Evolutionary conservation across 176 grass and related monocot species (phyloP), one percentile per base, ranked within the genome.

Genomic region (Hyparrhenia diplandra): DNA sequence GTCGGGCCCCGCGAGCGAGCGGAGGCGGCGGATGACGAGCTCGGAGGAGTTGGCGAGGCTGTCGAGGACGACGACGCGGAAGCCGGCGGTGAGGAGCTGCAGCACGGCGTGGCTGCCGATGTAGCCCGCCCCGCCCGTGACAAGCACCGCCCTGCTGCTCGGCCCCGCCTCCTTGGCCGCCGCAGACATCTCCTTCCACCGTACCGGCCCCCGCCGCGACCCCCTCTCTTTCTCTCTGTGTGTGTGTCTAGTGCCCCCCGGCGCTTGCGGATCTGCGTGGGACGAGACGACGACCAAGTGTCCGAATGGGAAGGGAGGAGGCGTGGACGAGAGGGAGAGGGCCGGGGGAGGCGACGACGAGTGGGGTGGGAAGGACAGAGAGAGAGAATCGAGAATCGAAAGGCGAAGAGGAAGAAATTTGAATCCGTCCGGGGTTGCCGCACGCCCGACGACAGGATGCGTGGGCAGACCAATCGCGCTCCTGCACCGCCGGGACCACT

Each of bases 101-200:
- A 97, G 85, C 80, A 92, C 94, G 47, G 94, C 85, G 89, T 97
- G 94, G 89, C 94, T 97, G 14, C 94, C 94, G 78, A 97, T 97
- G 94, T 97, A 97, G 0, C 94, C 94, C 0, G 94, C 94, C 17
- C 94, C 94, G 2, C 94, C 94, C 13, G 94, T 97, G 6, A 97
- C 94, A 46, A 97, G 88, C 61, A 97, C 88, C 58, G 90, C 87
- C 82, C 86, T 90, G 57, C n/a, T 40, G 72, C 23, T 69, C 80
- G 68, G 5, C 31, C 34, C 79, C 49, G 76, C 43, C 77, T 80
- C 73, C 21, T 11, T 35, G 36, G 36, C 36, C 42, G 77, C 87
- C 78, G 64, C 68, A 17, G 68, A 41, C 68, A 71, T 71, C 68
- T 71, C 35, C 64, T 46, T 46, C 63, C 69, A 0, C 57, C 10